Percentiles rank a stretch among this genome's conserved stretches.
Conservation (phyloP, 495 filamentous ascomycete species). For the Penicillium herquei region DNA sequence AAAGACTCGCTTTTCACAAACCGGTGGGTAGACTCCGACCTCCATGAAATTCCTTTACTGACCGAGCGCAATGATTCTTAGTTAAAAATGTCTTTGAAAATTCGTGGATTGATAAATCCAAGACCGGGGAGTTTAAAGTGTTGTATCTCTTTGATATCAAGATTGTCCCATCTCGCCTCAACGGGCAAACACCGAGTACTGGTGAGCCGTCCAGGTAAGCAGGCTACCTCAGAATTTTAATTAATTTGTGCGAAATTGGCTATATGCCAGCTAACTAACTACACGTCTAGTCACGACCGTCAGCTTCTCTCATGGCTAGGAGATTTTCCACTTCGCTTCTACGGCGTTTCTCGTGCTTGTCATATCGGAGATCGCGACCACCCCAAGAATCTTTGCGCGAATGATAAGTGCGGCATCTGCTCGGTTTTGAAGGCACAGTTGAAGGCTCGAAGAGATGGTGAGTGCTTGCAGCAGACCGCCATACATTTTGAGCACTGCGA, state of each 20-base stretch:
- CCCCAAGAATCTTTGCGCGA: neutral
- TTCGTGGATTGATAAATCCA: neutral
- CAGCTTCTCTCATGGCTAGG: neutral
- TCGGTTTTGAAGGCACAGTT: neutral
- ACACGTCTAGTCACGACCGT: neutral
- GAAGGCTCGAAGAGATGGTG: neutral
- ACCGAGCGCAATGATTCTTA: neutral
- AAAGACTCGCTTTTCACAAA: neutral
- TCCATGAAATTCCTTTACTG: neutral
- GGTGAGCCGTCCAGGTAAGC: neutral
- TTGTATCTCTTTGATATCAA: neutral
- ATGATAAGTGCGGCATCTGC: neutral
- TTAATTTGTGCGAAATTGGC: neutral
- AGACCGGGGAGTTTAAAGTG: neutral
- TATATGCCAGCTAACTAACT: neutral
- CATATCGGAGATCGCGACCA: neutral
- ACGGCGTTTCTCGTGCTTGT: neutral
- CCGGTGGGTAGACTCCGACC: neutral
- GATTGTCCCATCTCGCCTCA: neutral
- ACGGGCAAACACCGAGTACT: neutral
- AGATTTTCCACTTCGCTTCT: neutral
- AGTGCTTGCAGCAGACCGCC: neutral
- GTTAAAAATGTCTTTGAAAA: neutral
- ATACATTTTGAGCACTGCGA: neutral
- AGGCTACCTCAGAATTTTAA: neutral